Percentiles rank a stretch among this genome's conserved stretches.
Evolutionary conservation across 2,329 filamentous ascomycete species (phyloP).

Genomic region (Ceratocystis eucalypticola): DNA sequence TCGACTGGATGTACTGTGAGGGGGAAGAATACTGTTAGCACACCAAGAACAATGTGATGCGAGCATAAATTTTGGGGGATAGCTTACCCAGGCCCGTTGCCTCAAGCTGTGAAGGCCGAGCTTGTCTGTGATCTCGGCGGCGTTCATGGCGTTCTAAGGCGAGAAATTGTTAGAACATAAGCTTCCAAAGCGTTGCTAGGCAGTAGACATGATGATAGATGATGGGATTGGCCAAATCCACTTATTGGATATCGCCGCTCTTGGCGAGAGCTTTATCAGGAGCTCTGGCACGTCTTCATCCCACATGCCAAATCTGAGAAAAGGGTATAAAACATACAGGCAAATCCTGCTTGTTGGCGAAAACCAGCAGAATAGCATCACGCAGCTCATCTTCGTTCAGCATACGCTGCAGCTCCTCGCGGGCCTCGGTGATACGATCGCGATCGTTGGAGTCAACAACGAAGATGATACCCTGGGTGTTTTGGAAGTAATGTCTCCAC

Average conservation of each 20-base stretch:
- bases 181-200: not conserved
- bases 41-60: not conserved
- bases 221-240: not conserved
- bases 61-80: not conserved
- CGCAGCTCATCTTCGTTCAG: conserved; percentile 98
- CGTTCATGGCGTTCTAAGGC: conserved; percentile 91
- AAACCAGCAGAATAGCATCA: conserved; percentile 90
- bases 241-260: too few species aligned
- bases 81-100: conserved; percentile 94
- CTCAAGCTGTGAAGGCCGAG: conserved; percentile 97
- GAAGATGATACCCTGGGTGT: conserved; percentile 99
- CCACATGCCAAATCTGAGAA: not conserved
- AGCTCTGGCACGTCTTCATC: not conserved
- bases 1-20: conserved; percentile 91
- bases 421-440: conserved; percentile 92
- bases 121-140: conserved; percentile 99
- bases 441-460: conserved; percentile 98
- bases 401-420: conserved; percentile 94
- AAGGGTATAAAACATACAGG: conserved; percentile 49
- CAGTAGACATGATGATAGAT: not conserved
- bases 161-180: not conserved
- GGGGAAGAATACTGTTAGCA: conserved; percentile 21
- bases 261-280: not conserved
- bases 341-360: conserved; percentile 99
- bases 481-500: conserved; percentile 99